phyloP scores from a whole-genome alignment of 2,329 filamentous ascomycete genomes.

The Phyllosticta citribraziliensis region DNA sequence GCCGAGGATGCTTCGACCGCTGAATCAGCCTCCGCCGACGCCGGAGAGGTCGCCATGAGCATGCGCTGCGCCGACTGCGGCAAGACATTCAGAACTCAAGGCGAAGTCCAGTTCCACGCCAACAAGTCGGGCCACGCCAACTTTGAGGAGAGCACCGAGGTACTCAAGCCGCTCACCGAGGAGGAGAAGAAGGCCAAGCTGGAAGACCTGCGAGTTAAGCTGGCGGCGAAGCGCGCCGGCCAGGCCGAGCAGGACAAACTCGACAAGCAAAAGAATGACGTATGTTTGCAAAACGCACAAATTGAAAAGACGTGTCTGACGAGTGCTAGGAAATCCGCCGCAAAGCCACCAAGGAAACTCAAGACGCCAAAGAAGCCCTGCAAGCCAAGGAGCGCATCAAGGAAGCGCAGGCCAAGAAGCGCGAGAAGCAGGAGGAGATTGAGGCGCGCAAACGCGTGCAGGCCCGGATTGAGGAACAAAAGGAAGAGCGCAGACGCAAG shows the following conservation, averaged over 20 bases:
- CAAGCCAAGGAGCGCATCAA: slow-evolving; percentile 84
- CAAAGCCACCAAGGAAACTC: slow-evolving; percentile 81
- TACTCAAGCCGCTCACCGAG: slow-evolving; percentile 80
- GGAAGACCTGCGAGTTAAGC: slow-evolving; percentile 60
- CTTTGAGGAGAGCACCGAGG: slow-evolving; percentile 88
- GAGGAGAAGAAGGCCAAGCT: slow-evolving; percentile 81
- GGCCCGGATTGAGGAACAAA: slow-evolving; percentile 91
- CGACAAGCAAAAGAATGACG: slow-evolving; percentile 78
- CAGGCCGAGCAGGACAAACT: slow-evolving; percentile 66
- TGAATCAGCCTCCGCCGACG: slow-evolving; percentile 52
- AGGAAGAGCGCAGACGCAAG: slow-evolving; percentile 76
- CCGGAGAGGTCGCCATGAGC: slow-evolving; percentile 64
- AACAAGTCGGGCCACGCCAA: slow-evolving; percentile 57
- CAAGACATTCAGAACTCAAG: slow-evolving; percentile 76
- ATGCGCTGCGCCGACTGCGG: slow-evolving; percentile 91
- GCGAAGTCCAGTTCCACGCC: slow-evolving; percentile 82
- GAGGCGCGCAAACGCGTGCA: slow-evolving; percentile 83
- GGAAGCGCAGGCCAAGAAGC: slow-evolving; percentile 74
- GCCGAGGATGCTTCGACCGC: slow-evolving; percentile 28
- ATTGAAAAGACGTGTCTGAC: slow-evolving; percentile 6
- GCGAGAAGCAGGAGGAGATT: slow-evolving; percentile 76
- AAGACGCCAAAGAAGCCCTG: slow-evolving; percentile 85
- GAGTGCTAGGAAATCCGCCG: slow-evolving; percentile 52
- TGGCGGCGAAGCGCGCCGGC: slow-evolving; percentile 61
- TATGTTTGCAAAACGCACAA: slow-evolving; percentile 25